Evolutionary conservation across 1,284 basidiomycete genomes (phyloP).

Genomic region (Ganoderma sinense): DNA sequence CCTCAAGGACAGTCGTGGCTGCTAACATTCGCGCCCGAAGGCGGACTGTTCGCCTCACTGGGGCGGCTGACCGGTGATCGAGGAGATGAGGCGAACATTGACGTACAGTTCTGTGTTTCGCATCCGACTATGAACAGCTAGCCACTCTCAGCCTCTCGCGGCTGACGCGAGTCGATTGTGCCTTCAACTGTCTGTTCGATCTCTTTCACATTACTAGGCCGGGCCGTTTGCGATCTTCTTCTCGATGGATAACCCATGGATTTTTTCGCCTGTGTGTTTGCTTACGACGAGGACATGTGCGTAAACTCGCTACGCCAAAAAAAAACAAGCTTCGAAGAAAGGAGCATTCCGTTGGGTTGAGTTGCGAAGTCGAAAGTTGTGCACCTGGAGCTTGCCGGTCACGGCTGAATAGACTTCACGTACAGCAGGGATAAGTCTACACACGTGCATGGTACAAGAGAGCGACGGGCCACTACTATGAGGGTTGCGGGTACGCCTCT

Average conservation of each 20-base stretch:
- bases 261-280: no score
- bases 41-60: background rate
- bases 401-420: background rate
- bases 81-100: background rate
- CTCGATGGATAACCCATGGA: no score
- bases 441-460: background rate
- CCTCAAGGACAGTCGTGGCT: background rate
- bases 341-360: no score
- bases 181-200: no score
- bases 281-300: no score
- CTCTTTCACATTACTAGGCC: no score
- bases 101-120: background rate
- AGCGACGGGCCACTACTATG: conserved; percentile 18
- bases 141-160: background rate
- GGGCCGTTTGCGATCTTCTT: no score
- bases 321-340: background rate
- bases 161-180: background rate
- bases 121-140: background rate
- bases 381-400: background rate
- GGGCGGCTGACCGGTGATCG: no score
- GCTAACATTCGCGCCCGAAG: background rate
- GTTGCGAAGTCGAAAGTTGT: no score
- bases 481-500: conserved; percentile 39
- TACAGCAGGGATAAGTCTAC: background rate
- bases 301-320: no score